phyloP scores from a whole-genome alignment of 768 basidiomycete genomes.

The Boletus tomentosulus region DNA sequence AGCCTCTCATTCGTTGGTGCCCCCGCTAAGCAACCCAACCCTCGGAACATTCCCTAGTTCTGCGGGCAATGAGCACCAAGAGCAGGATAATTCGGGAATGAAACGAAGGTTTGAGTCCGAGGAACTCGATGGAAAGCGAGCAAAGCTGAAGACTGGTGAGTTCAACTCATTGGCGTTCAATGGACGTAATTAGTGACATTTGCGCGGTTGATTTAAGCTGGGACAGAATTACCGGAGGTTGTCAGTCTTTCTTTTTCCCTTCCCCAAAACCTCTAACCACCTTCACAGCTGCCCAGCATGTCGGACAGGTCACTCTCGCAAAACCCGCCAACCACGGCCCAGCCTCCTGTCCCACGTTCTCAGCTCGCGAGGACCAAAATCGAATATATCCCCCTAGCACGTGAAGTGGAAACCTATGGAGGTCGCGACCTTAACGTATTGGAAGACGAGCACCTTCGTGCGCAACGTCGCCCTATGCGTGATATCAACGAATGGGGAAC shows the following conservation, averaged over 20 bases:
- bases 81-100: slow-evolving; percentile 58
- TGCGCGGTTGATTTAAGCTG: slow-evolving; percentile 25
- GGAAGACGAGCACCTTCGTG: slow-evolving; percentile 53
- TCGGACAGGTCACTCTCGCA: slow-evolving; percentile 18
- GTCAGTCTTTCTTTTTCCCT: slow-evolving; percentile 35
- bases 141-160: slow-evolving; percentile 69
- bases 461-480: slow-evolving; percentile 55
- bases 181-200: slow-evolving; percentile 23
- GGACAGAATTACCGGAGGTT: slow-evolving; percentile 46
- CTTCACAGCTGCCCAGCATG: slow-evolving; percentile 17
- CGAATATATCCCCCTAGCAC: slow-evolving; percentile 79
- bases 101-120: slow-evolving; percentile 72
- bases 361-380: slow-evolving; percentile 73
- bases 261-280: slow-evolving; percentile 10
- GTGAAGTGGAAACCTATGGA: slow-evolving; percentile 71
- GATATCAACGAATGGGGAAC: slow-evolving; percentile 83
- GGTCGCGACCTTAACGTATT: slow-evolving; percentile 74
- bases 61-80: slow-evolving; percentile 34
- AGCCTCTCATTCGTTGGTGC: slow-evolving; percentile 16
- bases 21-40: slow-evolving; percentile 10
- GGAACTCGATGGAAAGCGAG: slow-evolving; percentile 65
- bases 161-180: slow-evolving; percentile 21
- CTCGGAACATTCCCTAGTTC: slow-evolving; percentile 10
- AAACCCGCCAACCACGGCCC: slow-evolving; percentile 25
- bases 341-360: slow-evolving; percentile 35